Evolutionary conservation across 345 rosid genomes (phyloP).

Genomic region (Clarkia xantiana): DNA sequence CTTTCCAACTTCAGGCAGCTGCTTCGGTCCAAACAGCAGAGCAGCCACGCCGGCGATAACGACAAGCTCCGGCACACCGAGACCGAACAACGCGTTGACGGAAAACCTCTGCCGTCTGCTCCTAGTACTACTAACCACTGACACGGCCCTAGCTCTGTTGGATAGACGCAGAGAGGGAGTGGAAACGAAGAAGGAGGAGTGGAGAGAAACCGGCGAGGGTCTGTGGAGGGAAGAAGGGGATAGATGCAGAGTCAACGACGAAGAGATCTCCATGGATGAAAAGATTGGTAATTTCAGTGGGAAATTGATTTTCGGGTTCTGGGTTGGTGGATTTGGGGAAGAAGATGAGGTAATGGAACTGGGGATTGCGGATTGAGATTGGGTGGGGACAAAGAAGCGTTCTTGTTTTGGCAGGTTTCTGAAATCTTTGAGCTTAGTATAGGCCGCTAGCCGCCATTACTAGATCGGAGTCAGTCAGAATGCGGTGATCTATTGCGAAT

Average conservation of each 20-base stretch:
- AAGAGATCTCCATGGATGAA: conserved; percentile 47
- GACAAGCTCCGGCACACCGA: conserved; percentile 88
- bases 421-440: too few species aligned
- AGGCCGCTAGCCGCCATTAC: too few species aligned
- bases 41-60: conserved; percentile 95
- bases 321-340: background rate
- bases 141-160: conserved; percentile 11
- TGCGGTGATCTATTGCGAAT: too few species aligned
- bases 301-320: background rate
- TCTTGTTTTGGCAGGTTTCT: too few species aligned
- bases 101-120: conserved; percentile 28
- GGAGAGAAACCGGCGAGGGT: conserved; percentile 13
- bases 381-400: too few species aligned
- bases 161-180: conserved; percentile 2
- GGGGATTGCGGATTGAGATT: too few species aligned
- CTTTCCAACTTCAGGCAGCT: conserved; percentile 88
- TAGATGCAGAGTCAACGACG: conserved; percentile 29
- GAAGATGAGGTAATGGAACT: conserved; percentile 3
- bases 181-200: conserved; percentile 25
- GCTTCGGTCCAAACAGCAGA: conserved; percentile 84
- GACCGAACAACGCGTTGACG: conserved; percentile 79
- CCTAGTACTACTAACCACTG: conserved; percentile 13
- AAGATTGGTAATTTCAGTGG: background rate
- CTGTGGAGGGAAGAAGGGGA: conserved; percentile 13
- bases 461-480: too few species aligned